A percentile compares a stretch with the other conserved stretches of the same genome.
phyloP scores from a whole-genome alignment of 495 filamentous ascomycete species.

The Xylaria cubensis region DNA sequence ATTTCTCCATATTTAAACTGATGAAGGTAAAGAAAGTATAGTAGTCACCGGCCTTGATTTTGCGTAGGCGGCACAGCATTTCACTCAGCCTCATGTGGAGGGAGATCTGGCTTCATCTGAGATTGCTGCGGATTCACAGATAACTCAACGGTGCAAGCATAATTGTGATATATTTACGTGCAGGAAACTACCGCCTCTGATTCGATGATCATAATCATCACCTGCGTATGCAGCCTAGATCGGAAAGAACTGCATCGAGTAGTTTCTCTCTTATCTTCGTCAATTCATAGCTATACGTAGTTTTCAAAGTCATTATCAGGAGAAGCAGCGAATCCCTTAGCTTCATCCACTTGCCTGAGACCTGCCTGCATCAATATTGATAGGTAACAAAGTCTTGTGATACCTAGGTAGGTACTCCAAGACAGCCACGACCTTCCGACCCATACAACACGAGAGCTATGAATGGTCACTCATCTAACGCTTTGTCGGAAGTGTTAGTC shows the following conservation, averaged over 20 bases:
- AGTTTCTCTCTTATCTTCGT: not conserved
- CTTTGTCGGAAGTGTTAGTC: slow-evolving; percentile 15
- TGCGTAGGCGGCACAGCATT: not conserved
- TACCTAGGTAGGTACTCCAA: not conserved
- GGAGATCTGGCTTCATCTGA: not conserved
- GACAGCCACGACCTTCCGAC: not conserved
- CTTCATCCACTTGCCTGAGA: not conserved
- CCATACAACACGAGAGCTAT: not conserved
- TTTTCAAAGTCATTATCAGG: not conserved
- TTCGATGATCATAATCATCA: not conserved
- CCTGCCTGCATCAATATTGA: not conserved
- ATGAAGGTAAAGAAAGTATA: not conserved
- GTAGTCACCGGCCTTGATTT: not conserved
- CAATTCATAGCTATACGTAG: not conserved
- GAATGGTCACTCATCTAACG: not conserved
- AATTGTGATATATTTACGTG: not conserved
- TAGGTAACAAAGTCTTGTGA: slow-evolving; percentile 5
- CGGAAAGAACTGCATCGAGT: not conserved
- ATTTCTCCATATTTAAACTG: not conserved
- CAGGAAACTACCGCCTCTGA: not conserved
- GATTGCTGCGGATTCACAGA: not conserved
- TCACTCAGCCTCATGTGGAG: slow-evolving; percentile 10
- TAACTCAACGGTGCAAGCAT: not conserved
- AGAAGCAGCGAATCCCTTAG: not conserved
- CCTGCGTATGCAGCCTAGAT: not conserved